Evolutionary conservation across 805 yeast genomes (phyloP), one percentile per base, ranked within the genome.

Genomic region (Lipomyces anomalus): DNA sequence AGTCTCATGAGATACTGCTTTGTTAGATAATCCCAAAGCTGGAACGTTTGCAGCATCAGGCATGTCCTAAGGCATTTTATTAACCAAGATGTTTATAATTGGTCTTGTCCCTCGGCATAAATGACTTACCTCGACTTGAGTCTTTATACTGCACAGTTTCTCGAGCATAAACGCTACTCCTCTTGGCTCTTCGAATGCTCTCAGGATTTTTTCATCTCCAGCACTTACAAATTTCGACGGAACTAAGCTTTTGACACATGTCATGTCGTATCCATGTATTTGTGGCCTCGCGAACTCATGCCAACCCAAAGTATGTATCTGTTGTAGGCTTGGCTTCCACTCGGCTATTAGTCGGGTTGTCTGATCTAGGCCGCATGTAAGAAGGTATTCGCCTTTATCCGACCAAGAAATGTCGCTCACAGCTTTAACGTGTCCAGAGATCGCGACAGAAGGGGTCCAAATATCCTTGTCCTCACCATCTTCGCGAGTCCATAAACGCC

Each of bases 181-280:
- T 43, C 75, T 74, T 11, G 99, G 95, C 68, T 84, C 82, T 54
- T 84, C 89, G 62, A 94, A 92, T 0, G 88, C 84, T 56, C 99
- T 72, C 52, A 90, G 65, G 7, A 87, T 80, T 67, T 92, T 94
- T 61, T 92, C 99, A 61, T 94, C 99, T 39, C 97, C 97, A 13
- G 89, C 97, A 43, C 95, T 85, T 2, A 89, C 84, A 67, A 85
- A 90, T 52, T 75, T 69, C 1, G 83, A 71, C 40, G 71, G 65
- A 16, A 75, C 65, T 11, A 92, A 64, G 9, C 82, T 71, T 32
- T 80, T 77, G 5, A 84, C 70, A 55, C 95, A 80, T 32, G 85
- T 73, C 97, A 92, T 88, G 61, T 92, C 97, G 61, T 87, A 92
- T 6, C 99, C 99, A 64, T 92, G 99, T 52, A 92, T 92, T 64